Evolutionary conservation across 345 rosid species (phyloP), one percentile per base, ranked within the genome.

Genomic region (Corchorus olitorius): DNA sequence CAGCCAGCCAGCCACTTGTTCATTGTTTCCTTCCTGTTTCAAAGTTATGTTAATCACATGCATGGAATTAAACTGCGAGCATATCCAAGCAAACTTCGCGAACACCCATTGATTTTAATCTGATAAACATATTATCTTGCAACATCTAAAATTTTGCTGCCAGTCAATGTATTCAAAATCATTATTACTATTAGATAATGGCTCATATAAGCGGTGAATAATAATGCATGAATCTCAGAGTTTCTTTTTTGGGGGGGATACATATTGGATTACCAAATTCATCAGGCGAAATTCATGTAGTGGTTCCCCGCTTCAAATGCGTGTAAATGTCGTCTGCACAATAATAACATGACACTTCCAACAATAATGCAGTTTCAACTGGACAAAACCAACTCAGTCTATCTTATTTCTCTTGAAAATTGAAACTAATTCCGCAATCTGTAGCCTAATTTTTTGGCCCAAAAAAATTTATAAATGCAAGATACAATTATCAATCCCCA

Each of bases 401-500:
- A 16, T 20, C 74, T 71, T 48, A 63, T 50, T 65, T 52, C 59
- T 22, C 49, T 35, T 12, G 0, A 39, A 75, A 75, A 75, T 37
- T 52, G 56, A 64, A 64, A 64, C 7, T 5, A n/a, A 16, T 53
- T 37, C 11, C 34, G 15, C 49, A 65, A 58, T 19, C 2, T 37
- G 35, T 1, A 22, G 61, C 37, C 33, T 20, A 54, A 75, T 52
- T 64, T 10, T 49, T 27, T 41, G 49, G 39, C 65, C 65, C 20
- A 15, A 20, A 68, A 62, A 33, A 65, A 74, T 27, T 20, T 34
- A 61, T 12, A 33, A 39, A 17, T 27, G 52, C 37, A 16, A 75
- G 45, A 73, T 72, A 79, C 67, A 72, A 64, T 43, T 16, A 33
- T 61, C 54, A 74, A 69, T 69, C 72, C 60, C 70, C 41, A 59